Evolutionary conservation across 129 eudicot species (phyloP).

Genomic region (Arctium lappa): DNA sequence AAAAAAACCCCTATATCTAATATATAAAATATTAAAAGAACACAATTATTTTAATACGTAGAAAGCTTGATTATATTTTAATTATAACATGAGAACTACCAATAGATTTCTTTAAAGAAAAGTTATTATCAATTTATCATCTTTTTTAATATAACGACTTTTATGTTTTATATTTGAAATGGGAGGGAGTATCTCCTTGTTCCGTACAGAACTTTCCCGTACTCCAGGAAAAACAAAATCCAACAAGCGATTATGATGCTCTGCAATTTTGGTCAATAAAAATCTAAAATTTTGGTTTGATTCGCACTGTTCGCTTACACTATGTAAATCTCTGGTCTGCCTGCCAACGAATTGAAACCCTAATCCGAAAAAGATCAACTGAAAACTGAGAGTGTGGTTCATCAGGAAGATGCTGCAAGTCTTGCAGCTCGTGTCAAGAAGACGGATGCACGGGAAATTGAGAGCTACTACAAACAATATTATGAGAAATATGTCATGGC

Average conservation of each 20-base stretch:
- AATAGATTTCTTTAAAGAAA: background rate
- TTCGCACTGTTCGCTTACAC: background rate
- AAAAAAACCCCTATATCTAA: too few species aligned
- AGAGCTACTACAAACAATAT: constrained; percentile 75
- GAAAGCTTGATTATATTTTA: background rate
- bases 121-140: background rate
- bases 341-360: background rate
- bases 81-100: background rate
- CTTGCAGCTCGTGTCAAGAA: constrained; percentile 55
- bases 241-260: background rate
- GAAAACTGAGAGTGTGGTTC: background rate
- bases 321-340: background rate
- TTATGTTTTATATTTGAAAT: background rate
- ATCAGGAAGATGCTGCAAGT: constrained; percentile 60
- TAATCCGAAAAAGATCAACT: background rate
- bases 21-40: too few species aligned
- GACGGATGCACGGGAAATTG: constrained; percentile 80
- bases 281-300: background rate
- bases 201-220: background rate
- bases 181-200: background rate
- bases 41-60: background rate
- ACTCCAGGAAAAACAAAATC: background rate
- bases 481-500: constrained; percentile 73
- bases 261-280: background rate
- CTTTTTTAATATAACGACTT: too few species aligned